phyloP scores from a whole-genome alignment of 169 alveolate species.

The Eimeria acervulina region DNA sequence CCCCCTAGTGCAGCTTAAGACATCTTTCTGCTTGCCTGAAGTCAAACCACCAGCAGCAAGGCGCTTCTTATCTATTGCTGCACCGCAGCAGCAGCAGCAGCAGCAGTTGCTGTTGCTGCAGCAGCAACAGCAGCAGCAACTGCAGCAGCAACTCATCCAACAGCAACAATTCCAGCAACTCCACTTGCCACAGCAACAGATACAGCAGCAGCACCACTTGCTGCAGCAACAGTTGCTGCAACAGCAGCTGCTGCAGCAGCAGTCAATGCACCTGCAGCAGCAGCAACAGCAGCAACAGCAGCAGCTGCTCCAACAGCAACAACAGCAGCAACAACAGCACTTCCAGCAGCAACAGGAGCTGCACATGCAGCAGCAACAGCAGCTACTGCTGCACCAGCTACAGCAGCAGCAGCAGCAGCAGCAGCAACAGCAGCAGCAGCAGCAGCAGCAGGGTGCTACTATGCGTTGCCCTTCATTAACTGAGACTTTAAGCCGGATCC shows the following conservation, averaged over 20 bases:
- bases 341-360: no score
- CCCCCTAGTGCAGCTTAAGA: no score
- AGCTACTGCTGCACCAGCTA: background rate
- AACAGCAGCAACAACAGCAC: slow-evolving; percentile 2
- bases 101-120: background rate
- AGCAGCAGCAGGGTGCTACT: no score
- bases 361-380: slow-evolving; percentile 28
- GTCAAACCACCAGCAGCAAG: background rate
- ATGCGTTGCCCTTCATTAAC: no score
- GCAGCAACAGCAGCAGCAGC: background rate
- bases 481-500: no score
- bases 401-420: slow-evolving; percentile 15
- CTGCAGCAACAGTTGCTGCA: no score
- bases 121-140: background rate
- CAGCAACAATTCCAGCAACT: background rate
- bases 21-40: background rate
- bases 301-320: slow-evolving; percentile 35
- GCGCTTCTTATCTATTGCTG: background rate
- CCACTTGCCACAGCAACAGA: no score
- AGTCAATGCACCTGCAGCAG: background rate
- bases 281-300: slow-evolving; percentile 31
- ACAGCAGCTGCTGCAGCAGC: background rate
- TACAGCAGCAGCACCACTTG: no score
- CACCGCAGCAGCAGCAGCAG: slow-evolving; percentile 42
- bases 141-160: no score